Percentiles rank a stretch among this genome's conserved stretches.
These are phyloP conservation scores for Hypomontagnella submonticulosa DNA, from an alignment of 495 filamentous ascomycete genomes.

Conservation along the genomic window DNA sequence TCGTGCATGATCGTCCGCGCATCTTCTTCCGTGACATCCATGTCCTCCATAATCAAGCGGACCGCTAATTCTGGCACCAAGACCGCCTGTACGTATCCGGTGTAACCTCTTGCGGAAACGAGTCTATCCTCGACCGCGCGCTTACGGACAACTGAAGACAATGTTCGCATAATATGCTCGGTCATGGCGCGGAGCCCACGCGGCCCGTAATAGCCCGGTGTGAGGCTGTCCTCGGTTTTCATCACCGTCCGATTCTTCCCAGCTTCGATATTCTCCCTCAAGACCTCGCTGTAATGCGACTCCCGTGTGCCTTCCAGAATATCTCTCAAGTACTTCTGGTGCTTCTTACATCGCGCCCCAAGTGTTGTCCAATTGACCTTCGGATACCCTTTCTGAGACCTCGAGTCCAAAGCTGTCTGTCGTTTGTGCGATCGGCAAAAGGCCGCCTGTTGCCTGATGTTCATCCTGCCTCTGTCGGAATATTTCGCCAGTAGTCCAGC, in stretches of 20 bases:
- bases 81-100: conserved; percentile 83
- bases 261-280: conserved; percentile 67
- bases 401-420: conserved; percentile 66
- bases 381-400: conserved; percentile 76
- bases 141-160: conserved; percentile 70
- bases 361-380: conserved; percentile 79
- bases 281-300: conserved; percentile 71
- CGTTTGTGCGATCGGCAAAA: conserved; percentile 82
- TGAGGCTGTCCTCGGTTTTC: conserved; percentile 63
- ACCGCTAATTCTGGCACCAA: conserved; percentile 87
- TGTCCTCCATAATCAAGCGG: conserved; percentile 84
- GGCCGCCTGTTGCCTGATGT: conserved; percentile 66
- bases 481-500: conserved; percentile 60
- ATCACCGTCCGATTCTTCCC: conserved; percentile 71
- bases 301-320: conserved; percentile 66
- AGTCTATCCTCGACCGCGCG: conserved; percentile 73
- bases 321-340: conserved; percentile 64
- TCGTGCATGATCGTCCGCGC: conserved; percentile 77
- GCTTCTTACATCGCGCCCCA: conserved; percentile 67
- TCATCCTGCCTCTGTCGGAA: conserved; percentile 60
- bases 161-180: conserved; percentile 71
- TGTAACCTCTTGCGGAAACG: conserved; percentile 74
- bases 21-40: conserved; percentile 71
- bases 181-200: conserved; percentile 73
- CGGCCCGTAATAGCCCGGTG: conserved; percentile 86